These are phyloP conservation scores for Penicillium soppii DNA, from an alignment of 495 filamentous ascomycete genomes.

Conservation along the genomic window DNA sequence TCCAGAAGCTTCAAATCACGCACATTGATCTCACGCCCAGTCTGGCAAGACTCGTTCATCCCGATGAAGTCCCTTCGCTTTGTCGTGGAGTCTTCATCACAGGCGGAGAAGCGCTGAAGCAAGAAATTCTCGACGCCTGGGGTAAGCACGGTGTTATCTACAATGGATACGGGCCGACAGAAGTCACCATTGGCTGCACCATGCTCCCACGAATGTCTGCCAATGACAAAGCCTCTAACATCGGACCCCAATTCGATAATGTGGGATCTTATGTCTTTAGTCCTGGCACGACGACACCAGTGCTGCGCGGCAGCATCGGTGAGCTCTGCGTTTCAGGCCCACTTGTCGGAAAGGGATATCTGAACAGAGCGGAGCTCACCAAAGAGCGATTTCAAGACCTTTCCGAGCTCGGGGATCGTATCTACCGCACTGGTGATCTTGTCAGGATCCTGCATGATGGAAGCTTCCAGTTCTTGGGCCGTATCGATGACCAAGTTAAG, in stretches of 20 bases:
- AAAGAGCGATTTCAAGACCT: constrained; percentile 37
- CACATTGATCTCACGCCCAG: constrained; percentile 70
- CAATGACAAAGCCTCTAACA: constrained; percentile 77
- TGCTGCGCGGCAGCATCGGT: constrained; percentile 75
- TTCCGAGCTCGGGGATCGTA: constrained; percentile 34
- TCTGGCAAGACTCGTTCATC: constrained; percentile 43
- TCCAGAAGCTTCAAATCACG: constrained; percentile 70
- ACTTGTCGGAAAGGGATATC: constrained; percentile 83
- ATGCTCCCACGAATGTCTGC: constrained; percentile 64
- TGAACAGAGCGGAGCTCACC: constrained; percentile 65
- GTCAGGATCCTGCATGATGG: constrained; percentile 47
- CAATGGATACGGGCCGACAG: constrained; percentile 75
- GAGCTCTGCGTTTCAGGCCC: constrained; percentile 86
- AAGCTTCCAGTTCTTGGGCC: constrained; percentile 64
- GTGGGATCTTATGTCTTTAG: constrained; percentile 78
- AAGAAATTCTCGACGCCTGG: constrained; percentile 48
- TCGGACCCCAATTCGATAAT: constrained; percentile 79
- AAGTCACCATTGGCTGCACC: constrained; percentile 86
- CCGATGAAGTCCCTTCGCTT: constrained; percentile 32
- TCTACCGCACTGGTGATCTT: constrained; percentile 51
- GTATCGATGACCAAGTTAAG: constrained; percentile 77
- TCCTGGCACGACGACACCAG: constrained; percentile 64
- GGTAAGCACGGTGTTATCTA: constrained; percentile 38
- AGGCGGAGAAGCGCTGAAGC: constrained; percentile 47
- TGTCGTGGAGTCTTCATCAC: constrained; percentile 37